Conservation (phyloP, 2,329 filamentous ascomycete species). For the Penicillium sp. region DNA sequence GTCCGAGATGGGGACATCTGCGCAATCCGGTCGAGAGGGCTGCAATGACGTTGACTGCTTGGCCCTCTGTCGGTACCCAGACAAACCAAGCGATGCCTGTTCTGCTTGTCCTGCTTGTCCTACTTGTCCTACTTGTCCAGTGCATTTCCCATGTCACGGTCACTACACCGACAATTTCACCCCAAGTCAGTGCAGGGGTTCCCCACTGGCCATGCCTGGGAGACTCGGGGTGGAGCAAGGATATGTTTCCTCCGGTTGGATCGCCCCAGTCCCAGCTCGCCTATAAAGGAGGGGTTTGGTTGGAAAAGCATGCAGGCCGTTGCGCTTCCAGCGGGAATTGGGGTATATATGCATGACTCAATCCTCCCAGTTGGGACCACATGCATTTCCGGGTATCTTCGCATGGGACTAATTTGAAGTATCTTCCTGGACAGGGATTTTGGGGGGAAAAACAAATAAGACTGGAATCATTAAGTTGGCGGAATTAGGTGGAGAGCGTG, state of each 20-base stretch:
- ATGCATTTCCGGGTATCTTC: slow-evolving; percentile 14
- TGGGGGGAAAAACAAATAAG: background rate
- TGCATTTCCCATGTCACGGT: slow-evolving; percentile 2
- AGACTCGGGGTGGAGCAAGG: background rate
- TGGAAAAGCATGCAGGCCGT: slow-evolving; percentile 3
- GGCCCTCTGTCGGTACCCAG: background rate
- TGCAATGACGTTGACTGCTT: background rate
- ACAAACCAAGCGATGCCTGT: background rate
- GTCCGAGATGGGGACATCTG: background rate
- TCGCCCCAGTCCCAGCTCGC: background rate
- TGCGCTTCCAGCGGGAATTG: slow-evolving; percentile 8
- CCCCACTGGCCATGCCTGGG: background rate
- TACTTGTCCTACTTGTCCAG: no score
- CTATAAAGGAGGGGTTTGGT: background rate
- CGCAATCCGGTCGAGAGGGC: background rate
- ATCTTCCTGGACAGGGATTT: background rate
- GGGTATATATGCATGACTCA: background rate
- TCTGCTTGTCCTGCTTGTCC: no score
- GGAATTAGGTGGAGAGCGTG: slow-evolving; percentile 1
- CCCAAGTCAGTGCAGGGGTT: background rate
- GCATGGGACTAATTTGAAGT: slow-evolving; percentile 1
- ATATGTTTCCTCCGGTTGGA: background rate
- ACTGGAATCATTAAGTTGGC: background rate
- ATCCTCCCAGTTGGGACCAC: slow-evolving; percentile 12
- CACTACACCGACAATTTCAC: slow-evolving; percentile 5